Base-by-base conservation (phyloP, 148 eudicot genomes). In the Camellia lanceoleosa region DNA sequence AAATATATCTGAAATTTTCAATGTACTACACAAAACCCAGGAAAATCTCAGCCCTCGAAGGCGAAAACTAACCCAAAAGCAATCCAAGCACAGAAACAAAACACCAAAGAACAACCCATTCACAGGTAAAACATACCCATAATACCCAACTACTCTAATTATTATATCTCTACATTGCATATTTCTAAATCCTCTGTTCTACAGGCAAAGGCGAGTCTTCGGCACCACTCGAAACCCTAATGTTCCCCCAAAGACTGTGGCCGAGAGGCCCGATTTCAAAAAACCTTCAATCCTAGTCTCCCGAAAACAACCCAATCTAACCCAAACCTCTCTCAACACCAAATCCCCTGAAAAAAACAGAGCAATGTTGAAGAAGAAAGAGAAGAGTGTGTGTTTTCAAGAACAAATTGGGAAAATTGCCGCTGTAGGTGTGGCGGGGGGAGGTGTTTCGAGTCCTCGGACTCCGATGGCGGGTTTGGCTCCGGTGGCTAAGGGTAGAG, bases 381-480 rank as follows among this genome's bases (percentile, higher is more conserved):
- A 88, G 74, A 81, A 88, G 73, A 81, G 87, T n/a, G 90, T 83
- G 68, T 66, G 80, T 58, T 88, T 88, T 42, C 64, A 56, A 73
- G 85, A 81, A 46, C 84, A 63, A 10, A 42, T 5, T 43, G 84
- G 41, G 14, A 79, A 42, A 10, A 66, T 54, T 55, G 3, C 10
- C 5, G 59, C 5, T 9, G 49, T 58, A 14, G 13, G 11, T 41
- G 43, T 41, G 59, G 14, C 4, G 15, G 80, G 47, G 56, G 69
- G 66, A 38, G 79, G 30, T 3, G 65, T 6, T 49, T 13, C 11
- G 8, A 87, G 78, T 68, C 69, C 82, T 80, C 69, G 23, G 55
- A 81, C 87, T 3, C 87, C 89, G 14, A 73, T 65, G 60, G 80
- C 23, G 71, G 63, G 46, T 55, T 80, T 85, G 47, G 77, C 85